Percentiles rank a stretch among this genome's conserved stretches.
Evolutionary conservation across 2,329 filamentous ascomycete genomes (phyloP).

Genomic region (Ascosphaera aggregata): DNA sequence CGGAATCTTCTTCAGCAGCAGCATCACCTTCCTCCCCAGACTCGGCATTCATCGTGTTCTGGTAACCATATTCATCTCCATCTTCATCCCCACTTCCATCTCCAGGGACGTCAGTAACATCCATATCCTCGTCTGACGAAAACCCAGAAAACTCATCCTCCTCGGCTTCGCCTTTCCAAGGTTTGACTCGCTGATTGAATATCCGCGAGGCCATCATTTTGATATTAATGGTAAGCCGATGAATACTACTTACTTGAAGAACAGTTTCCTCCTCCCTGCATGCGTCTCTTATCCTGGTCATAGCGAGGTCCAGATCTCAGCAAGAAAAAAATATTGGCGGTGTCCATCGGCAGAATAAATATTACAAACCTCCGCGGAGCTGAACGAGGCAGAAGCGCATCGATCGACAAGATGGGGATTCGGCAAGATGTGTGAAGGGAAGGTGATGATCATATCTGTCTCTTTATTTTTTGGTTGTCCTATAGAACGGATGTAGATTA

Average conservation of each 20-base stretch:
- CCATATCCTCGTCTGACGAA: constrained; percentile 7
- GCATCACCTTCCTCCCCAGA: constrained; percentile 7
- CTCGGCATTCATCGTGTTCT: constrained; percentile 4
- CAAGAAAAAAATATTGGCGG: no score
- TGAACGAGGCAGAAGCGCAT: no score
- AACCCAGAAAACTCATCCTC: constrained; percentile 9
- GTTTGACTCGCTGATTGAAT: constrained; percentile 20
- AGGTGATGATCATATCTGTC: no score
- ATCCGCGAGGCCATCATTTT: constrained; percentile 16
- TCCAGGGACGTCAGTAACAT: not conserved
- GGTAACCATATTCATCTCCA: constrained; percentile 1
- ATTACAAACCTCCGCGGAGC: no score
- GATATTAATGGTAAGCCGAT: constrained; percentile 1
- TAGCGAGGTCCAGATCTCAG: no score
- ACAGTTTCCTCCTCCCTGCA: not conserved
- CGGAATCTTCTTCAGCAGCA: constrained; percentile 4
- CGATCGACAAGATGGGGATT: no score
- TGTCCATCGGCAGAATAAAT: no score
- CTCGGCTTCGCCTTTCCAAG: constrained; percentile 13
- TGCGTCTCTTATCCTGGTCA: no score
- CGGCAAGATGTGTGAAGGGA: no score
- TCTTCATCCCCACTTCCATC: not conserved
- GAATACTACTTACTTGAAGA: constrained; percentile 3
- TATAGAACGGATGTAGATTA: no score
- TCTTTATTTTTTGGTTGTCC: no score